Conservation (phyloP, 179 eudicot genomes). For the Corrigiola litoralis region DNA sequence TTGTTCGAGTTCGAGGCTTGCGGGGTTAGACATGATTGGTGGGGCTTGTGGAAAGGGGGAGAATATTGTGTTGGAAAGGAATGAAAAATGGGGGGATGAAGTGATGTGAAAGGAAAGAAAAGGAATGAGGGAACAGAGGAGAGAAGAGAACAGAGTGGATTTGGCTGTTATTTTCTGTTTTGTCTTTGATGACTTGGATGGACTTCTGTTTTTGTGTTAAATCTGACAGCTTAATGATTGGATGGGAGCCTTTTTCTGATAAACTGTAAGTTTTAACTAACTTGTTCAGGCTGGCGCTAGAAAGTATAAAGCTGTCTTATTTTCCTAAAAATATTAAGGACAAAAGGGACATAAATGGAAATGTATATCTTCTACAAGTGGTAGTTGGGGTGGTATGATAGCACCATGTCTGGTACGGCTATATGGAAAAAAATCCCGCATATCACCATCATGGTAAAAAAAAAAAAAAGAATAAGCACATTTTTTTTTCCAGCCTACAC, state of each 20-base stretch:
- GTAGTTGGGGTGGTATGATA: too few species aligned
- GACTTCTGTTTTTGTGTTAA: background rate
- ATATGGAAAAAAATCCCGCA: too few species aligned
- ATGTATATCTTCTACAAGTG: too few species aligned
- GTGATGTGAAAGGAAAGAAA: slow-evolving; percentile 15
- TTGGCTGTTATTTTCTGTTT: slow-evolving; percentile 10
- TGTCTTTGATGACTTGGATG: too few species aligned
- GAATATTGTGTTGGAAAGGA: background rate
- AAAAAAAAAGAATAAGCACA: too few species aligned
- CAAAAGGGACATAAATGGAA: background rate
- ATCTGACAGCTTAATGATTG: slow-evolving; percentile 11
- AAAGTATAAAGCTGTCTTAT: background rate
- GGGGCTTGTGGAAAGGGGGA: background rate
- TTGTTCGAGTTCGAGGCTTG: background rate
- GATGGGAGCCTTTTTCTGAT: background rate
- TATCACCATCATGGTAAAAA: too few species aligned
- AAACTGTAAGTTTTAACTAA: slow-evolving; percentile 12
- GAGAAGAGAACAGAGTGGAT: slow-evolving; percentile 20
- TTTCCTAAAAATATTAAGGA: too few species aligned
- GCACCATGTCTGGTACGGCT: too few species aligned
- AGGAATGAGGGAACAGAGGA: background rate
- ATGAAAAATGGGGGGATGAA: background rate
- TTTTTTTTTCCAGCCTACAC: too few species aligned
- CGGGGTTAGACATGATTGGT: slow-evolving; percentile 16
- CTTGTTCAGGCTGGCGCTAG: slow-evolving; percentile 4